Evolutionary conservation across 768 basidiomycete genomes (phyloP).

Genomic region (Sutorius australiensis): DNA sequence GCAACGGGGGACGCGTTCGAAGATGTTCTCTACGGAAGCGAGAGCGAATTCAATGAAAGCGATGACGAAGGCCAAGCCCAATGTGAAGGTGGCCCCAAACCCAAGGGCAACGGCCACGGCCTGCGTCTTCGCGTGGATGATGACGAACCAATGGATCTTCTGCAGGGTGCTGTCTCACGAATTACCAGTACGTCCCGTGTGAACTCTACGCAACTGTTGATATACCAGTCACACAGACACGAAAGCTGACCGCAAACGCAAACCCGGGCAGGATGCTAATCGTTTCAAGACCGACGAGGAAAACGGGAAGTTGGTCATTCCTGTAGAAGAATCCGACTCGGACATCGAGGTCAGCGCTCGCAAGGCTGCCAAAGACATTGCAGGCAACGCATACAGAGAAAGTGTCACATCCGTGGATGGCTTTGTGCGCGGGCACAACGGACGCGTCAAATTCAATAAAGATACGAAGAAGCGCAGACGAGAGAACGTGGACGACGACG

Average conservation of each 20-base stretch:
- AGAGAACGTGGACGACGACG: constrained; percentile 56
- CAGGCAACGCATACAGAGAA: constrained; percentile 81
- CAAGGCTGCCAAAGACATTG: constrained; percentile 48
- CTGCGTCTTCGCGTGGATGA: constrained; percentile 80
- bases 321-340: constrained; percentile 50
- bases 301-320: constrained; percentile 77
- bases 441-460: constrained; percentile 92
- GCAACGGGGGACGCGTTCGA: constrained; percentile 88
- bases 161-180: constrained; percentile 72
- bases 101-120: constrained; percentile 39
- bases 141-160: constrained; percentile 92
- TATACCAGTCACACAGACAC: constrained; percentile 33
- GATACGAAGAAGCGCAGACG: constrained; percentile 91
- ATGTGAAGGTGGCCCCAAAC: constrained; percentile 34
- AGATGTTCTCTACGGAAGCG: constrained; percentile 95
- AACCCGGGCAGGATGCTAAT: constrained; percentile 82
- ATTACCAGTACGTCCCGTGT: constrained; percentile 55
- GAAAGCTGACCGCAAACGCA: constrained; percentile 51
- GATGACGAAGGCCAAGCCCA: constrained; percentile 49
- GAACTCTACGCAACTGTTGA: constrained; percentile 1
- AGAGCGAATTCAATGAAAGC: constrained; percentile 79
- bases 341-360: constrained; percentile 40
- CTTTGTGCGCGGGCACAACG: constrained; percentile 78
- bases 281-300: constrained; percentile 84
- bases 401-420: constrained; percentile 83